phyloP scores from a whole-genome alignment of 257 asterid genomes.

The Lycium barbarum region DNA sequence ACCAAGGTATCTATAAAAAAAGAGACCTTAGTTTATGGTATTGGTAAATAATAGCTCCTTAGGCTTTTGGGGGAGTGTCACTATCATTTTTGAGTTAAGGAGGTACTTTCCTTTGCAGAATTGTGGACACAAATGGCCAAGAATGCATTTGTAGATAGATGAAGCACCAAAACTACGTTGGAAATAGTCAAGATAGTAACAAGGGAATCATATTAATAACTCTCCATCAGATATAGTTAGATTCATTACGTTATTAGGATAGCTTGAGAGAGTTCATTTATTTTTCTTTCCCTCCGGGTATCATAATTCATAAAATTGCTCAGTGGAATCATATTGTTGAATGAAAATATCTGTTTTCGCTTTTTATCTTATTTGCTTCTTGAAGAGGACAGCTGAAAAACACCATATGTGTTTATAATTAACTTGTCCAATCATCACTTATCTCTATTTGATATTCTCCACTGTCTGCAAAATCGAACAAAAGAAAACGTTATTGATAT shows the following conservation, averaged over 20 bases:
- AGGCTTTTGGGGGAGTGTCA: not conserved
- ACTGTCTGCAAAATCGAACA: not conserved
- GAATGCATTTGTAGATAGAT: not conserved
- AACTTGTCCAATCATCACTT: not conserved
- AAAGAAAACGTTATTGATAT: not conserved
- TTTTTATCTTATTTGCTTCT: not conserved
- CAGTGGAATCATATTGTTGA: not conserved
- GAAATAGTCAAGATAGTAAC: not conserved
- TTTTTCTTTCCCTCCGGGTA: not conserved
- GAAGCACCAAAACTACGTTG: not conserved
- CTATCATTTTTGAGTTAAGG: not conserved
- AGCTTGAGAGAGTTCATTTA: slow-evolving; percentile 6
- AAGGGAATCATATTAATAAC: not conserved
- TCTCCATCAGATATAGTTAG: slow-evolving; percentile 11
- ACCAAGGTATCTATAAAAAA: too few relatives aligned
- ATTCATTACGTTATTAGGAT: not conserved
- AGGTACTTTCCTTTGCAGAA: not conserved
- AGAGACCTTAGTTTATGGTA: not conserved
- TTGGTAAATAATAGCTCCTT: not conserved
- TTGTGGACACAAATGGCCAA: not conserved
- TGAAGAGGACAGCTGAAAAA: slow-evolving; percentile 22
- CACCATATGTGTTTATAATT: slow-evolving; percentile 25
- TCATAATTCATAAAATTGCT: not conserved
- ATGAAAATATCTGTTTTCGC: not conserved
- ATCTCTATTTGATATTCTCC: not conserved